Percentiles rank a stretch among this genome's conserved stretches.
phyloP scores from a whole-genome alignment of 2,329 filamentous ascomycete species.

The Epichloe brachyelytri region DNA sequence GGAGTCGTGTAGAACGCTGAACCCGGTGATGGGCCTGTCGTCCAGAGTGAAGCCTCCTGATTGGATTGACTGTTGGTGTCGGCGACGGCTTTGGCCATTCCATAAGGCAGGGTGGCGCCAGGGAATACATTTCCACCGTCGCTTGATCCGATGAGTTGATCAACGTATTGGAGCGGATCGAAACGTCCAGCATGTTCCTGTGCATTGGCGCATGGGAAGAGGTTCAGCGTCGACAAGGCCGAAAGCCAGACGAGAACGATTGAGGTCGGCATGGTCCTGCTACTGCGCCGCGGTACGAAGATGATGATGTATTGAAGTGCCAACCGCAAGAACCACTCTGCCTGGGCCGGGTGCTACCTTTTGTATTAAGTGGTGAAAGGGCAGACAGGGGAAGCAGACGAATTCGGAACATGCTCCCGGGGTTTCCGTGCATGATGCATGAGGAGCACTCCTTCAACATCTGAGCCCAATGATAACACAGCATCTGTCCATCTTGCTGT shows the following conservation, averaged over 20 bases:
- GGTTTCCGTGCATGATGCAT: too few species aligned
- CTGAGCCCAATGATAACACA: too few species aligned
- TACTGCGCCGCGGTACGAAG: too few species aligned
- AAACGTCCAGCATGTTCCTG: background rate
- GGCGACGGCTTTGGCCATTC: conserved; percentile 44
- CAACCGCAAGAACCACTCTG: too few species aligned
- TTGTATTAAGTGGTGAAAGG: too few species aligned
- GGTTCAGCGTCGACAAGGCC: background rate
- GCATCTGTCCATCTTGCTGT: too few species aligned
- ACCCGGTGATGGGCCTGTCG: conserved; percentile 35
- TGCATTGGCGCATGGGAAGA: background rate
- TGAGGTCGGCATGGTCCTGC: background rate
- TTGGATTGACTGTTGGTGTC: conserved; percentile 27
- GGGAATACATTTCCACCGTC: conserved; percentile 29
- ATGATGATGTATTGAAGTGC: too few species aligned
- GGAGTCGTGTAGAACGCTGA: conserved; percentile 45
- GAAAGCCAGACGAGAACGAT: background rate
- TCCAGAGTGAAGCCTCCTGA: conserved; percentile 44
- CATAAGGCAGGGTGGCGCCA: conserved; percentile 30
- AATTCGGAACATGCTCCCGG: too few species aligned
- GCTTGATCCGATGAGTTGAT: conserved; percentile 24
- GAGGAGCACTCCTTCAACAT: too few species aligned
- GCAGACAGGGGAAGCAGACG: too few species aligned
- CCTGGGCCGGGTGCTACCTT: too few species aligned
- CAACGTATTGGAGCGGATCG: conserved; percentile 18